phyloP scores from a whole-genome alignment of 331 rosid genomes.

The Malus hybrid region DNA sequence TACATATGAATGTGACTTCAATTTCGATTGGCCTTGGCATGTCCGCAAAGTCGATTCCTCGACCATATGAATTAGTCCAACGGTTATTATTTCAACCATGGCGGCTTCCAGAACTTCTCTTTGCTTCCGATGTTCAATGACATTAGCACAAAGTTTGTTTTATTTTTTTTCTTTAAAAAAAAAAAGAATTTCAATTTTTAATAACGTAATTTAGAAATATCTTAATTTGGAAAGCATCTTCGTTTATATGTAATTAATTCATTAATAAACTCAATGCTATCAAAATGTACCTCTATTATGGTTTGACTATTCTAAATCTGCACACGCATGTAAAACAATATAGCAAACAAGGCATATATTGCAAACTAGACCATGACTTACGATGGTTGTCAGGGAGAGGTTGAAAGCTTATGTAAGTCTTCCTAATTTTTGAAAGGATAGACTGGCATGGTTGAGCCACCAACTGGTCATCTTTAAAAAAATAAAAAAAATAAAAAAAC shows the following conservation, averaged over 20 bases:
- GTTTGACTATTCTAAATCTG: no score
- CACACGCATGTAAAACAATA: no score
- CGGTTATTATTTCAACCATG: not conserved
- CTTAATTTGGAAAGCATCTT: no score
- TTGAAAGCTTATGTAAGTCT: rapidly evolving
- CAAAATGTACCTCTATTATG: no score
- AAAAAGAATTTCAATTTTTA: not conserved
- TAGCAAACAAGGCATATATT: no score
- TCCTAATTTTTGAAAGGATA: rapidly evolving
- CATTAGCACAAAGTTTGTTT: not conserved
- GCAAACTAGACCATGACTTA: no score
- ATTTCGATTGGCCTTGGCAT: not conserved
- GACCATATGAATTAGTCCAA: not conserved
- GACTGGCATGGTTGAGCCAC: no score
- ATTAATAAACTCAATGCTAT: no score
- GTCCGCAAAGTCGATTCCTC: not conserved
- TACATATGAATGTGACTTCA: not conserved
- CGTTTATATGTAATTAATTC: no score
- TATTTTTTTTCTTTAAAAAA: not conserved
- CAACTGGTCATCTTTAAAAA: no score
- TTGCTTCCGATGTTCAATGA: not conserved
- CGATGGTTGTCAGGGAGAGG: no score
- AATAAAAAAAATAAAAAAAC: no score
- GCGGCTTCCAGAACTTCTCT: not conserved
- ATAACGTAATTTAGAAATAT: not conserved